phyloP scores from a whole-genome alignment of 306 rosid species.

The Sicyos edulis region DNA sequence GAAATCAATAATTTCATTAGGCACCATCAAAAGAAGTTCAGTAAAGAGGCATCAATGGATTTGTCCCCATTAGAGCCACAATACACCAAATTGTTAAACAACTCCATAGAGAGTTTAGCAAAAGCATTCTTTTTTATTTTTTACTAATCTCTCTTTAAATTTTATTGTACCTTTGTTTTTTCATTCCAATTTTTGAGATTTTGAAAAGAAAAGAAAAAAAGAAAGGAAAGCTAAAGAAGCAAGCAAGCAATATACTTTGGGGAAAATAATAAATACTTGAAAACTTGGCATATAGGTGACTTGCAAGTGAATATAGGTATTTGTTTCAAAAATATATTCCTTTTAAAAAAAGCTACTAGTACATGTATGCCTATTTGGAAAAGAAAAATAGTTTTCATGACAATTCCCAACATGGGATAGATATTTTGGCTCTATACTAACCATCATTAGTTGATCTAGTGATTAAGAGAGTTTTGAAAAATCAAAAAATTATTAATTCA shows the following conservation, averaged over 20 bases:
- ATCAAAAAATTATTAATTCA: no score
- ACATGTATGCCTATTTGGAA: no score
- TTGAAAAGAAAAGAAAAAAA: neutral
- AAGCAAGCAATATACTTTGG: slow-evolving; percentile 17
- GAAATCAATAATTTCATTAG: slow-evolving; percentile 46
- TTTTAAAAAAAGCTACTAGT: no score
- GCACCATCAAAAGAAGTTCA: slow-evolving; percentile 59
- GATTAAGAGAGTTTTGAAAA: no score
- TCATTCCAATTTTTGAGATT: neutral
- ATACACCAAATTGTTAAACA: neutral
- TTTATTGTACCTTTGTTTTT: neutral
- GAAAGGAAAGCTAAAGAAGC: neutral
- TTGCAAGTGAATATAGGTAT: slow-evolving; percentile 38
- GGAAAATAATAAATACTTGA: slow-evolving; percentile 5
- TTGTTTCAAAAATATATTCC: slow-evolving; percentile 14
- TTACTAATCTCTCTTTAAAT: neutral
- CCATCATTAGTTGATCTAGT: no score
- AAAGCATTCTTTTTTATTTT: no score
- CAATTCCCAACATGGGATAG: no score
- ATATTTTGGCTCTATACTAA: no score
- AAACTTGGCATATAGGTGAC: slow-evolving; percentile 22
- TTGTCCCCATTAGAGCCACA: slow-evolving; percentile 27
- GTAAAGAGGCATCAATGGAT: slow-evolving; percentile 39
- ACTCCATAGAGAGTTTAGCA: neutral
- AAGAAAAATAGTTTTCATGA: no score